Evolutionary conservation across 371 early-diverging fungal species (phyloP), one percentile per base, ranked within the genome.

Genomic region (Blastocladiella emersonii): DNA sequence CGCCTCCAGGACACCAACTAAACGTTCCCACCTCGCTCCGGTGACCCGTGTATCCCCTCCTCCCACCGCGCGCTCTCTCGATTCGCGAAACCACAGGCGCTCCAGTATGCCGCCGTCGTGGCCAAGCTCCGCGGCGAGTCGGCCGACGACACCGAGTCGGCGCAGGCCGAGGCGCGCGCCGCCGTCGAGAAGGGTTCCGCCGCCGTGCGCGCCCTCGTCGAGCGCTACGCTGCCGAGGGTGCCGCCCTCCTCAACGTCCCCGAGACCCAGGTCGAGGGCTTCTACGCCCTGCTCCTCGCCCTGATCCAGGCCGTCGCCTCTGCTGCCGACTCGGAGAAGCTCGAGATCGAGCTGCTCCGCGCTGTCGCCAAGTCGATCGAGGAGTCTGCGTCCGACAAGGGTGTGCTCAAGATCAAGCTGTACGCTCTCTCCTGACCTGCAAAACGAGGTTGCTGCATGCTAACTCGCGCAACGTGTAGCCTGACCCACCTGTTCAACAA

Each of bases 211-310:
- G 15, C 8, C 17, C 30, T 51, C 15, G 32, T 30, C 30, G 15
- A 10, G 30, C 30, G 32, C 4, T 51, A 51, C 32, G 27, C 30
- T 10, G 12, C 53, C 30, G 53, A 51, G 30, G 27, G 30, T 0
- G 53, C 30, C 8, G 10, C 30, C 15, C 12, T 51, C 15, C 32
- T 51, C 13, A 51, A 32, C 32, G 53, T 51, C 15, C 53, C 53
- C 15, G 53, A 51, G 53, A 30, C 53, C 3, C 53, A 51, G 19
- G 32, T 51, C 53, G 53, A 51, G 53, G 53, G 53, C 53, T 51
- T 51, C 30, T 51, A 30, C 53, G 32, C 53, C 8, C 53, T 51
- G 2, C 53, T 51, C 3, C 53, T 51, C 15, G 27, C 53, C 15
- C 32, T 51, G 3, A 19, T 32, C 15, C 7, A 15, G 13, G 53